These are phyloP conservation scores for Candida multigemmis DNA, from an alignment of 805 yeast species.

Conservation along the genomic window DNA sequence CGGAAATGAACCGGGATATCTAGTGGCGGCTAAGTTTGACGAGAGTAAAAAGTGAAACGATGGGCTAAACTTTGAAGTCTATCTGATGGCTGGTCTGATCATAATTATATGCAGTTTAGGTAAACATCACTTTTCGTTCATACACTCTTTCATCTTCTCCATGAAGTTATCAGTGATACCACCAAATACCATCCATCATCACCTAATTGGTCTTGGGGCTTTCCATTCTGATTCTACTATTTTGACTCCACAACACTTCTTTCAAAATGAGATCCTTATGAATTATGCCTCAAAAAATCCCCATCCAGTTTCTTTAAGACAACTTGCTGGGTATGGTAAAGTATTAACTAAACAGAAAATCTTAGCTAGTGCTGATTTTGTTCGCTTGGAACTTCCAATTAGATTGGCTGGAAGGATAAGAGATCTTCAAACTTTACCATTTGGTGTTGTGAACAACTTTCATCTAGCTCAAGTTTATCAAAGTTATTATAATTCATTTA, in stretches of 20 bases:
- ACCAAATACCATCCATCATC: no score
- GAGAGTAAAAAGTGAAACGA: no score
- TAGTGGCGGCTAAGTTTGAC: no score
- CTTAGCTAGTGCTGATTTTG: constrained; percentile 80
- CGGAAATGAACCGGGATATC: no score
- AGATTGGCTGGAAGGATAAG: constrained; percentile 73
- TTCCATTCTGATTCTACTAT: constrained; percentile 32
- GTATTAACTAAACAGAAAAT: constrained; percentile 68
- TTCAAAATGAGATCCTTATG: constrained; percentile 65
- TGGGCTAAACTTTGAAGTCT: no score
- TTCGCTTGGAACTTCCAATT: constrained; percentile 74
- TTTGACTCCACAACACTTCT: constrained; percentile 65
- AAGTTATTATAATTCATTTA: constrained; percentile 80
- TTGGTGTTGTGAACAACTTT: constrained; percentile 72
- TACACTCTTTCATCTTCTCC: no score
- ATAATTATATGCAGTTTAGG: no score
- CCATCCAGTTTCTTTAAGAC: constrained; percentile 85
- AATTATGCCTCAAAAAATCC: constrained; percentile 59
- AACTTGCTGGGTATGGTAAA: constrained; percentile 83
- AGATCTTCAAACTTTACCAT: constrained; percentile 77
- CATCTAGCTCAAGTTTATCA: constrained; percentile 86
- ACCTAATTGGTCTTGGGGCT: constrained; percentile 28
- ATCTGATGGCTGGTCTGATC: no score
- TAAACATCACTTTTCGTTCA: no score
- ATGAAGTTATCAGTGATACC: no score